These are phyloP conservation scores for Hypoxylon sp. DNA, from an alignment of 2,329 filamentous ascomycete species.

Conservation along the genomic window DNA sequence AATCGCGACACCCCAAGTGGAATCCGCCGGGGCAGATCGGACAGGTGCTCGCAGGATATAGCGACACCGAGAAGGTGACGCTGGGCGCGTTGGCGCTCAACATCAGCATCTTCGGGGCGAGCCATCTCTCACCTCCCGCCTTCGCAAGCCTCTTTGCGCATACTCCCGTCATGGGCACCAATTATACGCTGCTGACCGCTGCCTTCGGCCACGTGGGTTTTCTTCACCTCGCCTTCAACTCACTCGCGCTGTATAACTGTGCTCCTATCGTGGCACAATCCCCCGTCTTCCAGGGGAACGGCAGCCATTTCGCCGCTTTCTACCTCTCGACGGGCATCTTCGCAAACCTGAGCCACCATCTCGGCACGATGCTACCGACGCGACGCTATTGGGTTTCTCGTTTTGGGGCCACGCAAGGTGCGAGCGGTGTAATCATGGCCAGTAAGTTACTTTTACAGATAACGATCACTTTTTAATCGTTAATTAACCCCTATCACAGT, in stretches of 20 bases:
- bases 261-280: slow-evolving; percentile 21
- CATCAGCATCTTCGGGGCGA: slow-evolving; percentile 16
- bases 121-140: background rate
- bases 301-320: slow-evolving; percentile 42
- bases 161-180: slow-evolving; percentile 23
- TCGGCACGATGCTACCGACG: slow-evolving; percentile 32
- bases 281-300: slow-evolving; percentile 32
- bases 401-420: slow-evolving; percentile 21
- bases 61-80: slow-evolving; percentile 22
- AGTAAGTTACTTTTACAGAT: slow-evolving; percentile 11
- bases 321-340: slow-evolving; percentile 42
- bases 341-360: slow-evolving; percentile 37
- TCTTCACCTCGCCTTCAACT: slow-evolving; percentile 37
- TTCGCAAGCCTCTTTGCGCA: slow-evolving; percentile 27
- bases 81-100: slow-evolving; percentile 31
- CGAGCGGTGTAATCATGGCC: slow-evolving; percentile 42
- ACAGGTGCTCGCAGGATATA: slow-evolving; percentile 17
- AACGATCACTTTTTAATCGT: background rate
- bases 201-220: slow-evolving; percentile 39
- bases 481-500: slow-evolving; percentile 18
- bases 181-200: slow-evolving; percentile 43
- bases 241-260: slow-evolving; percentile 35
- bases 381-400: slow-evolving; percentile 9
- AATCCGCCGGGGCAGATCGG: slow-evolving; percentile 3
- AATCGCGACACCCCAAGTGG: background rate